phyloP scores from a whole-genome alignment of 2,329 filamentous ascomycete genomes.

The Penicillium oxalicum region DNA sequence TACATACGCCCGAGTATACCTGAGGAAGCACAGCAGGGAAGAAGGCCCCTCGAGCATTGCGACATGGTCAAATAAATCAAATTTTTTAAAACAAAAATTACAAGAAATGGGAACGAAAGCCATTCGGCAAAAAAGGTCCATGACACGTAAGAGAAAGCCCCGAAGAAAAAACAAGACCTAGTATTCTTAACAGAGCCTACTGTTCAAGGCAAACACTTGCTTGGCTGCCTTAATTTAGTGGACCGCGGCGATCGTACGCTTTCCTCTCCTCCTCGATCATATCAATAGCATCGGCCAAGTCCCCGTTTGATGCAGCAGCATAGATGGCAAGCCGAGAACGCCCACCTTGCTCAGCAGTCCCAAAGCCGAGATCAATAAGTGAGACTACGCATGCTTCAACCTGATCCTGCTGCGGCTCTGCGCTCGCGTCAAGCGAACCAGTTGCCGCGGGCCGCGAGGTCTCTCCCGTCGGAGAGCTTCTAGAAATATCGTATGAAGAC shows the following conservation, averaged over 20 bases:
- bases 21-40: no score
- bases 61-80: no score
- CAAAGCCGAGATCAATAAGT: slow-evolving; percentile 40
- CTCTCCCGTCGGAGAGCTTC: slow-evolving; percentile 23
- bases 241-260: slow-evolving; percentile 31
- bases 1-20: no score
- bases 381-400: slow-evolving; percentile 37
- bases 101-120: no score
- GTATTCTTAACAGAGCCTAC: no score
- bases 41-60: no score
- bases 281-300: slow-evolving; percentile 43
- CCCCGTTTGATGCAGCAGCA: slow-evolving; percentile 40
- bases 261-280: slow-evolving; percentile 47
- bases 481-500: slow-evolving; percentile 15
- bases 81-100: no score
- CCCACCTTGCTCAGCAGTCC: slow-evolving; percentile 30
- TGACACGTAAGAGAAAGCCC: no score
- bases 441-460: background rate
- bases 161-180: no score
- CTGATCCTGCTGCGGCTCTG: background rate
- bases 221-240: slow-evolving; percentile 3
- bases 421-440: background rate
- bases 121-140: no score
- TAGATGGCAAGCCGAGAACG: slow-evolving; percentile 38
- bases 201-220: background rate